phyloP scores from a whole-genome alignment of 768 basidiomycete species.

The Trametes maxima region DNA sequence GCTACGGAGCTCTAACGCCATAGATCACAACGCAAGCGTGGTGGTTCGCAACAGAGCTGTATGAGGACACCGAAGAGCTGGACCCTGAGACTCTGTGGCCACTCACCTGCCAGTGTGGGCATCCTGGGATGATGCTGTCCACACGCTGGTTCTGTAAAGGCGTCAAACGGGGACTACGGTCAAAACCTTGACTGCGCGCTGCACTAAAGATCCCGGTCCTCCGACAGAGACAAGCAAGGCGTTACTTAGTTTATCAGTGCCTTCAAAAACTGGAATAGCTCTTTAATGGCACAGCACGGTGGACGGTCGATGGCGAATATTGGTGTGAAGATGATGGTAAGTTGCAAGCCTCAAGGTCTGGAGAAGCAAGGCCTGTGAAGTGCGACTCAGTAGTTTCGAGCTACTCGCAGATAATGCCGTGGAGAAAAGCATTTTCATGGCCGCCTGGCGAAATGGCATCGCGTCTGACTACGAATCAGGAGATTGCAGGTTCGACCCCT shows the following conservation, averaged over 20 bases:
- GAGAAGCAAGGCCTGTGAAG: too few relatives aligned
- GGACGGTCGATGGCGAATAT: too few relatives aligned
- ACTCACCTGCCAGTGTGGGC: conserved; percentile 20
- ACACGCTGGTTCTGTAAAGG: background rate
- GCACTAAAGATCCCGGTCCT: background rate
- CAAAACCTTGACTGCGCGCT: conserved; percentile 12
- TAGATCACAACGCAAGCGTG: background rate
- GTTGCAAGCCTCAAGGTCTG: too few relatives aligned
- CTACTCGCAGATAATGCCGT: too few relatives aligned
- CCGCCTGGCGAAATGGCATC: conserved; percentile 25
- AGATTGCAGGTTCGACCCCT: conserved; percentile 95
- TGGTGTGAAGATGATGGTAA: too few relatives aligned
- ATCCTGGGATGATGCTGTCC: background rate
- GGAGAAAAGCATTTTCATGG: background rate
- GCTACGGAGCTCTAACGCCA: conserved; percentile 53
- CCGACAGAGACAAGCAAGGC: background rate
- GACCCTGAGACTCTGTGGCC: background rate
- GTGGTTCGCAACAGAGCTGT: background rate
- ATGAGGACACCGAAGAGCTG: background rate
- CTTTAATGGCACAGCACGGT: too few relatives aligned
- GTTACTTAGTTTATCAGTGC: too few relatives aligned
- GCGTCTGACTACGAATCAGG: conserved; percentile 55
- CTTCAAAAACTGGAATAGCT: too few relatives aligned
- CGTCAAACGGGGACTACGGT: background rate
- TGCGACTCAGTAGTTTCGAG: too few relatives aligned